These are phyloP conservation scores for Xylaria arbuscula DNA, from an alignment of 2,329 filamentous ascomycete species.

Conservation along the genomic window DNA sequence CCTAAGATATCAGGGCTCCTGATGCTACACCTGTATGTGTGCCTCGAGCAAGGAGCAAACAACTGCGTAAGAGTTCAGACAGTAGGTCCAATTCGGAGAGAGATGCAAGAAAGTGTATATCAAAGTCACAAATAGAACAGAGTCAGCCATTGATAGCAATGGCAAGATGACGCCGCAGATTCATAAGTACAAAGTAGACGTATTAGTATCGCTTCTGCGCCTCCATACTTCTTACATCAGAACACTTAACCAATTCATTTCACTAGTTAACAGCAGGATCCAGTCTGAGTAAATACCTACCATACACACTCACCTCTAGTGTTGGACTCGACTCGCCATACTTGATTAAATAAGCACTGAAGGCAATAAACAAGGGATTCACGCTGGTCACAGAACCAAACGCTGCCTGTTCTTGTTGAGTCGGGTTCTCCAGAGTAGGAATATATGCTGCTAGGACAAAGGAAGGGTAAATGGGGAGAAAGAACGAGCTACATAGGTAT, in stretches of 20 bases:
- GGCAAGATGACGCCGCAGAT: not conserved
- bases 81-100: not conserved
- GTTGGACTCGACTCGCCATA: too few species aligned
- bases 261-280: too few species aligned
- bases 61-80: not conserved
- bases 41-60: not conserved
- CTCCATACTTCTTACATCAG: not conserved
- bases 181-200: not conserved
- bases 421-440: not conserved
- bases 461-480: not conserved
- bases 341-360: too few species aligned
- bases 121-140: not conserved
- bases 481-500: not conserved
- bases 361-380: not conserved
- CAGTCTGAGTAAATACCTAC: too few species aligned
- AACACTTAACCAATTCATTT: too few species aligned
- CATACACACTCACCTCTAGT: too few species aligned
- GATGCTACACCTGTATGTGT: not conserved
- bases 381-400: not conserved
- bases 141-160: not conserved
- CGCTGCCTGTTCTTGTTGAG: not conserved
- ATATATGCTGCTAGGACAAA: not conserved
- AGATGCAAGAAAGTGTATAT: not conserved
- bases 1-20: conserved; percentile 38
- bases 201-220: not conserved